Base-by-base conservation (phyloP, 2,329 filamentous ascomycete genomes). In the Helotiales sp. region DNA sequence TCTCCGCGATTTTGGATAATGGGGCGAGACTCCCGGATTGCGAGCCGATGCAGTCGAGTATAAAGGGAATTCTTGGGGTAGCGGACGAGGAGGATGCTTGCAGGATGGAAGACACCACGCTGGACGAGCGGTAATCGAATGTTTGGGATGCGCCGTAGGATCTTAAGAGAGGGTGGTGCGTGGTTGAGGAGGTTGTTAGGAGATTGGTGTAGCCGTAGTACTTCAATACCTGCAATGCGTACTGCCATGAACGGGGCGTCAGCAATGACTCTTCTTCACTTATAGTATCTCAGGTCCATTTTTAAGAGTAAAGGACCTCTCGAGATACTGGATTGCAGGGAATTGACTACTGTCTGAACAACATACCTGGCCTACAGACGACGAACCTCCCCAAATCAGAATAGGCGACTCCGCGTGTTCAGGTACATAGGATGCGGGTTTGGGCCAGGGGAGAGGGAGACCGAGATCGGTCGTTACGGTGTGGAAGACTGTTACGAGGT, bases 401-500 rank as follows among this genome's bases (percentile, higher is more conserved):
- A 81, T 74, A 1, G 75, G 73, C 6, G 64, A 34, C 3, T 82
- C 73, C 0, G 78, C 78, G 26, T 72, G 37, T 17, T 24, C 26
- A 15, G 71, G 71, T 1, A 43, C 6, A 20, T 61, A 64, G 1
- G 15, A 17, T 0, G 49, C 6, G 2, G 73, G 71, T 3, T 52
- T 54, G 0, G 86, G 87, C 86, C 86, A 89, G 0, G 86, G 86
- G 0, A 87, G 79, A 34, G 82, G 80, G 22, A 90, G 75, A 0
- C 76, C 79, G 13, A 90, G 78, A 67, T 89, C 86, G 0, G 76
- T 76, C 1, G 79, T 81, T 2, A 85, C 74, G 5, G 85, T 79
- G 73, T 90, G 86, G 74, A 89, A 86, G 11, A 84, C 85, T 0
- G 87, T 89, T 32, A 89, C 83, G 30, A 87, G 76, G 70, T 88